phyloP scores from a whole-genome alignment of 2,329 filamentous ascomycete species.

The Onygenales sp. region DNA sequence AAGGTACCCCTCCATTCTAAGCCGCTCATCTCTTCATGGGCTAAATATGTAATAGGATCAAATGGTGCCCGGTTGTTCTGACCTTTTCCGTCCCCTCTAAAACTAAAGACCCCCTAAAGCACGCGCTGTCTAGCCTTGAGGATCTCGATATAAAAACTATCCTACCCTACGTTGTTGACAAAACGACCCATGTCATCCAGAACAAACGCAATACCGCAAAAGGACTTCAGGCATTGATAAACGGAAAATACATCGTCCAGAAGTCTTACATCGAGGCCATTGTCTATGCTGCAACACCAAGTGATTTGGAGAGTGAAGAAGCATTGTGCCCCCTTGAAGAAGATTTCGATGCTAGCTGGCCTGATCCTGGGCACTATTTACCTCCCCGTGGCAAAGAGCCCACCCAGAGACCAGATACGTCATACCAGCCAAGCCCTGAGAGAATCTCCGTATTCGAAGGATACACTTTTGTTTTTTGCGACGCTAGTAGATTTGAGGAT shows the following conservation, averaged over 20 bases:
- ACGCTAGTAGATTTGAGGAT: conserved; percentile 63
- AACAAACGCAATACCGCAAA: conserved; percentile 85
- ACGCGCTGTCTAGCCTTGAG: conserved; percentile 59
- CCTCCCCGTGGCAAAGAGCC: conserved; percentile 70
- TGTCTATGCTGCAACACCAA: conserved; percentile 46
- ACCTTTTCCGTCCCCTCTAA: conserved; percentile 68
- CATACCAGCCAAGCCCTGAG: conserved; percentile 59
- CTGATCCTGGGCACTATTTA: conserved; percentile 60
- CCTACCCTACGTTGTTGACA: conserved; percentile 56
- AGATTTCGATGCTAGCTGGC: conserved; percentile 74
- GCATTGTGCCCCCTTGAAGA: conserved; percentile 55
- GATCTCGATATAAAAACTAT: conserved; percentile 82
- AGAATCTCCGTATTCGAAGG: conserved; percentile 70
- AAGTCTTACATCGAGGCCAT: conserved; percentile 65
- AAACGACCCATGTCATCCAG: conserved; percentile 80
- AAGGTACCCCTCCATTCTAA: conserved; percentile 18
- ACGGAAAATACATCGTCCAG: conserved; percentile 68
- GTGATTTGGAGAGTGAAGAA: conserved; percentile 42
- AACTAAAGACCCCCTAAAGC: conserved; percentile 50
- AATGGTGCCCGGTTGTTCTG: conserved; percentile 72
- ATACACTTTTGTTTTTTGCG: conserved; percentile 82
- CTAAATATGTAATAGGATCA: conserved; percentile 44
- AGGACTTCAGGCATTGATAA: conserved; percentile 76
- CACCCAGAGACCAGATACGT: conserved; percentile 54
- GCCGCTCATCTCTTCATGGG: not conserved